These are phyloP conservation scores for Trichoderma erinaceum DNA, from an alignment of 495 filamentous ascomycete species.

Conservation along the genomic window DNA sequence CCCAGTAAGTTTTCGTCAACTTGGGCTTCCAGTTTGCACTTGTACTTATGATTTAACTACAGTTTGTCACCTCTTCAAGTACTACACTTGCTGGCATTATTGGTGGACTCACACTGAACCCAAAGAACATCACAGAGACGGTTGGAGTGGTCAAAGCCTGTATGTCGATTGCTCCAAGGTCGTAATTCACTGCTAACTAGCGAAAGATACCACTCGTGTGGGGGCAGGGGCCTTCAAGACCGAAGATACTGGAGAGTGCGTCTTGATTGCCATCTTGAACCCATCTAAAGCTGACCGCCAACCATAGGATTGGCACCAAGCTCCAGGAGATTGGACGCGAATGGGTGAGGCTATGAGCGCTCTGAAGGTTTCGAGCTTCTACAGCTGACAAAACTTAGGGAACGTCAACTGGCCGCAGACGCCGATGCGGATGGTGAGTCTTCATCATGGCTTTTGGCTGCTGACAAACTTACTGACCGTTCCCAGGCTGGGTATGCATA, in stretches of 20 bases:
- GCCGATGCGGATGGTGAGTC: constrained; percentile 66
- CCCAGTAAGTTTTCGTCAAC: constrained; percentile 13
- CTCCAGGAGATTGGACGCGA: constrained; percentile 42
- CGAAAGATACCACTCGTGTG: constrained; percentile 55
- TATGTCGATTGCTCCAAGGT: neutral
- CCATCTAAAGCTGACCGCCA: neutral
- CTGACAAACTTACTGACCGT: neutral
- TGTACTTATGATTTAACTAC: constrained; percentile 65
- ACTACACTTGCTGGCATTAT: constrained; percentile 72
- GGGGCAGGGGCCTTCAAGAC: constrained; percentile 80
- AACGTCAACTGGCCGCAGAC: constrained; percentile 75
- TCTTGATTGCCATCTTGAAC: neutral
- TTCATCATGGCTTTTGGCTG: neutral
- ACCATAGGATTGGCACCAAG: constrained; percentile 25
- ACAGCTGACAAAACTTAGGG: constrained; percentile 46
- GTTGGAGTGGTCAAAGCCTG: constrained; percentile 85
- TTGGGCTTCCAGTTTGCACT: constrained; percentile 15
- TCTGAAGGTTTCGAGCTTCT: neutral
- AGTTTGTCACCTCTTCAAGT: constrained; percentile 76
- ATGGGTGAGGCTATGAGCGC: constrained; percentile 18
- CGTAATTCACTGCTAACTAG: neutral
- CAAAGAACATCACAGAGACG: constrained; percentile 48
- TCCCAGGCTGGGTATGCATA: constrained; percentile 43
- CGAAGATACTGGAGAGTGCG: constrained; percentile 58
- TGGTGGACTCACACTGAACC: constrained; percentile 58